Evolutionary conservation across 2,329 filamentous ascomycete genomes (phyloP), one percentile per base, ranked within the genome.

Genomic region (Dactylonectria estremocensis): DNA sequence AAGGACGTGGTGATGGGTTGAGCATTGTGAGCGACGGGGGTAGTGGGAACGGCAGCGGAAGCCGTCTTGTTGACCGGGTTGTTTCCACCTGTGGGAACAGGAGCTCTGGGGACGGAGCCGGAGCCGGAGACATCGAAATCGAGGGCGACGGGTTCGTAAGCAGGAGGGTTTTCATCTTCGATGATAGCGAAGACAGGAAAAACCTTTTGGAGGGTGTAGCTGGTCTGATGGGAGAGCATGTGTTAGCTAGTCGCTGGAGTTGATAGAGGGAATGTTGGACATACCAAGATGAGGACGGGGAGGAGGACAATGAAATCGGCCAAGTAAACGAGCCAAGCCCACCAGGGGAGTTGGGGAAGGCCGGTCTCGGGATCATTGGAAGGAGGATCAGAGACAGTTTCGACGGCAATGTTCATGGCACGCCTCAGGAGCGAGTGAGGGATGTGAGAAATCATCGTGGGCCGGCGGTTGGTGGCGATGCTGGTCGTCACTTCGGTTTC

Each of bases 161-260:
- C 82, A 5, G 87, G 86, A 56, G 87, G 85, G 60, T 84, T 84
- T 58, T 88, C 87, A 79, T 90, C 86, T 74, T 90, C 88, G 72
- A 90, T 79, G 69, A 89, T 88, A 77, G 88, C 86, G 67, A 90
- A 83, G 61, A 86, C 83, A 50, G 87, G 84, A 75, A 85, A 87
- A 74, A 90, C 76, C 63, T 80, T 78, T 60, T 81, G 77, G 56
- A 90, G 77, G 10, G 87, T 87, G 80, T 90, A 90, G 62, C 77
- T 73, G 68, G 85, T 71, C 86, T 89, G 20, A 22, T 20, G 18
- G 40, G 28, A 20, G 16, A 18, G 31, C n/a, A 9, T 5, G n/a
- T 14, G 31, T 53, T 53, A 53, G 50, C 20, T 11, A 3, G 11
- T 14, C 5, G 46, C 18, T 16, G 16, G 50, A 40, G 63, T 52